A percentile compares a stretch with the other conserved stretches of the same genome.
Evolutionary conservation across 129 eudicot genomes (phyloP).

Genomic region (Flaveria trinervia): DNA sequence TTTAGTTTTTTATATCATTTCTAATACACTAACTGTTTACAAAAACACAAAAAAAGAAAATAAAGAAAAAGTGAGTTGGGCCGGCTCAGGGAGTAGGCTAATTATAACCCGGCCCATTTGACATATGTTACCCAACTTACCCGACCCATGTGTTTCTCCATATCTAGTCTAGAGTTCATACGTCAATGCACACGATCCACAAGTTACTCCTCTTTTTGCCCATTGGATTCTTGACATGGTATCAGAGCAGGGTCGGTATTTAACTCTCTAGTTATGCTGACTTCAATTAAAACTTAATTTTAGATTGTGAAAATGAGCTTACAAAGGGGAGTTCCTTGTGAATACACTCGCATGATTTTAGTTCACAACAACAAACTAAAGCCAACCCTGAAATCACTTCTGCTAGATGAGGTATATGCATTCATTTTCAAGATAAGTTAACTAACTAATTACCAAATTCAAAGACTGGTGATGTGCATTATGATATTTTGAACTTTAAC

Average conservation of each 20-base stretch:
- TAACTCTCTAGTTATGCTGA: not conserved
- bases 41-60: not conserved
- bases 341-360: constrained; percentile 62
- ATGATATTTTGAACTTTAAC: not conserved
- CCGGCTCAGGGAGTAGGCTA: not conserved
- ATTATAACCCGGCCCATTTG: not conserved
- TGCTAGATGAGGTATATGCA: constrained; percentile 32
- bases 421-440: not conserved
- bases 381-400: constrained; percentile 22
- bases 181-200: not conserved
- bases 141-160: not conserved
- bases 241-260: not conserved
- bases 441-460: constrained; percentile 4
- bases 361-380: constrained; percentile 42
- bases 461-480: not conserved
- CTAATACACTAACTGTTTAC: not conserved
- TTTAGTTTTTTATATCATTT: not conserved
- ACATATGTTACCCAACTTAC: not conserved
- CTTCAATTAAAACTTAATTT: constrained; percentile 2
- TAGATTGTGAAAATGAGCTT: constrained; percentile 71
- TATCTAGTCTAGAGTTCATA: not conserved
- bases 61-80: not conserved
- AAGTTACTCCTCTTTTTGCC: not conserved
- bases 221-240: not conserved
- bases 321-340: constrained; percentile 67